Evolutionary conservation across 2,329 filamentous ascomycete species (phyloP).

Genomic region (Penicillium hordei): DNA sequence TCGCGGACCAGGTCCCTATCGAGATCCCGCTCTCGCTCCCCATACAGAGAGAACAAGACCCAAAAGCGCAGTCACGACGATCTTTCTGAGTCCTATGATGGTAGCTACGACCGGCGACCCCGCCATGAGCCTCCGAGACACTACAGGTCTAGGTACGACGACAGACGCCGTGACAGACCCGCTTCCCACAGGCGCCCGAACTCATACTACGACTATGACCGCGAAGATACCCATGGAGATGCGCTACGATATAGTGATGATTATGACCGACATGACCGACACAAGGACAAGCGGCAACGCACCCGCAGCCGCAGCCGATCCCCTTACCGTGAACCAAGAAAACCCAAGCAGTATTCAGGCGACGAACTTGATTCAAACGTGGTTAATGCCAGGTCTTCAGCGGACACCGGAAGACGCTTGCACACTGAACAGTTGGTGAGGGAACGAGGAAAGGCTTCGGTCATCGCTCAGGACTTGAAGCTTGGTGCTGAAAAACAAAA

Average conservation of each 20-base stretch:
- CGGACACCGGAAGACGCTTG: conserved; percentile 48
- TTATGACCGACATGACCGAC: conserved; percentile 41
- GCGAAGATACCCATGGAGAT: conserved; percentile 43
- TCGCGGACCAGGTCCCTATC: conserved; percentile 43
- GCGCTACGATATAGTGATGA: conserved; percentile 54
- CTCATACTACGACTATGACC: conserved; percentile 54
- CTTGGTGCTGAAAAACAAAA: conserved; percentile 67
- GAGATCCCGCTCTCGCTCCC: conserved; percentile 42
- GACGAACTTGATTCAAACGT: conserved; percentile 35
- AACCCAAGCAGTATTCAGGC: conserved; percentile 39
- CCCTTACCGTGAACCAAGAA: conserved; percentile 43
- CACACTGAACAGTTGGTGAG: conserved; percentile 62
- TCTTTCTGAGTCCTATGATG: conserved; percentile 30
- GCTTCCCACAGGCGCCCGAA: conserved; percentile 41
- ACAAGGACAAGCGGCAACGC: conserved; percentile 57
- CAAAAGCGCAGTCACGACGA: conserved; percentile 46
- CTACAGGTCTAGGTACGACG: conserved; percentile 41
- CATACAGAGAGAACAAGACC: conserved; percentile 41
- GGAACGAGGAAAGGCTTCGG: conserved; percentile 61
- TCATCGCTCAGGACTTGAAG: conserved; percentile 58
- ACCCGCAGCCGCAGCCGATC: conserved; percentile 57
- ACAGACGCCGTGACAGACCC: conserved; percentile 41
- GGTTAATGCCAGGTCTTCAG: conserved; percentile 29
- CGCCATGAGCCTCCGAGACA: conserved; percentile 36
- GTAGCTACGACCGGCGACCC: conserved; percentile 28